Evolutionary conservation across 768 basidiomycete species (phyloP), one percentile per base, ranked within the genome.

Genomic region (Hypholoma sublateritium): DNA sequence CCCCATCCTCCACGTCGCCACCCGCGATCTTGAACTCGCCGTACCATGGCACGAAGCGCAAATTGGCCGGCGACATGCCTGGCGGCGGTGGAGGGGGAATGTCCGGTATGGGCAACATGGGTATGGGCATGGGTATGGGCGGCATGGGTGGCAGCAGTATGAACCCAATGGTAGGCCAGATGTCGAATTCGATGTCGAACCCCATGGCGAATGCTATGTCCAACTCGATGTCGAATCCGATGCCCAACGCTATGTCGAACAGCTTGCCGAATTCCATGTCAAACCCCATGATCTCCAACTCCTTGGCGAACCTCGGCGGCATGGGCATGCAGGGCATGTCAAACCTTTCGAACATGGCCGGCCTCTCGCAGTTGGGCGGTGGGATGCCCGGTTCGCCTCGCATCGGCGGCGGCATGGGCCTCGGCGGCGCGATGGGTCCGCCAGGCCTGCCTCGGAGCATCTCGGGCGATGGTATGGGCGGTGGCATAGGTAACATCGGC

Each of bases 401-500:
- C 32, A 59, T 67, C 13, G 63, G 65, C 35, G 55, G 60, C 24
- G 56, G 45, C 9, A 45, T 53, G 25, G 46, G 53, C 12, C 58
- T 60, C 45, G 58, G 59, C 21, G 36, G 55, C 8, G 46, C 36
- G 1, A 56, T 56, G 55, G 55, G 55, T 34, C 64, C 64, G 0
- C 64, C 67, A 21, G 59, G 58, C 8, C 49, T 65, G 4, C 66
- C 65, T 11, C 55, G 65, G 28, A 67, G 62, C 50, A 35, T 65
- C 24, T 65, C 64, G 6, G 46, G 55, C 14, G 61, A 62, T 48
- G 43, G 57, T 12, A 50, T 62, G 59, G 39, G 58, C 24, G 46
- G 58, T 36, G 61, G 59, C 22, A 41, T 41, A 9, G 9, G 28
- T 9, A 32, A 32, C 28, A 32, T 32, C 5, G 28, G 28, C 28